Conservation (phyloP, 2,329 filamentous ascomycete species). For the Fusarium sp. region DNA sequence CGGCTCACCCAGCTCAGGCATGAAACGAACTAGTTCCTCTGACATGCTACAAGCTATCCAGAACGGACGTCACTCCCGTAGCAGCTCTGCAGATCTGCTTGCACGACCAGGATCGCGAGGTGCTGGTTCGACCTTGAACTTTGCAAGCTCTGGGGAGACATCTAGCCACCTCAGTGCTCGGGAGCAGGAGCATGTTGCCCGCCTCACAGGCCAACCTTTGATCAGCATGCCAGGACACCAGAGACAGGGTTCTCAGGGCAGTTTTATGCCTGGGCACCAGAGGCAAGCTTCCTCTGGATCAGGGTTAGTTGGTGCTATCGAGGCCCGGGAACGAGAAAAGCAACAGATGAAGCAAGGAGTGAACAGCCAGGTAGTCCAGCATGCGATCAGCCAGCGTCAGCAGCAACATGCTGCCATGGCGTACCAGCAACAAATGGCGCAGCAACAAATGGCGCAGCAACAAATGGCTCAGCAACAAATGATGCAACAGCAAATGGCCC, state of each 20-base stretch:
- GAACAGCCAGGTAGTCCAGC: slow-evolving; percentile 51
- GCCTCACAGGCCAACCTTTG: slow-evolving; percentile 80
- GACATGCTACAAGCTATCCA: slow-evolving; percentile 47
- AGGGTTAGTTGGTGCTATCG: slow-evolving; percentile 82
- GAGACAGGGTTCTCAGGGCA: slow-evolving; percentile 61
- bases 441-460: slow-evolving; percentile 44
- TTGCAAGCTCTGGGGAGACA: slow-evolving; percentile 53
- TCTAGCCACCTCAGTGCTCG: slow-evolving; percentile 78
- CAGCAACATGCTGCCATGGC: slow-evolving; percentile 31
- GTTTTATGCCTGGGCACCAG: slow-evolving; percentile 65
- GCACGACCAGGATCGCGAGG: slow-evolving; percentile 68
- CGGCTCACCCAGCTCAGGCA: slow-evolving; percentile 44
- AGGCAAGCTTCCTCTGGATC: slow-evolving; percentile 62
- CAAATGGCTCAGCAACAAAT: slow-evolving; percentile 44
- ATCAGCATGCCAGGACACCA: slow-evolving; percentile 71
- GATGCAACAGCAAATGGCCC: slow-evolving; percentile 40
- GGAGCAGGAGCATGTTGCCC: slow-evolving; percentile 89
- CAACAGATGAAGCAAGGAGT: slow-evolving; percentile 75
- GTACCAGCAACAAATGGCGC: slow-evolving; percentile 63
- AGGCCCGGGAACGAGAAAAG: slow-evolving; percentile 81
- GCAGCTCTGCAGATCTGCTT: slow-evolving; percentile 60
- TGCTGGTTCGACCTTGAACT: slow-evolving; percentile 61
- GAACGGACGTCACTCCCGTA: slow-evolving; percentile 49
- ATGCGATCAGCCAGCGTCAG: slow-evolving; percentile 36
- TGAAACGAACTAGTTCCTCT: slow-evolving; percentile 54